Base-by-base conservation (phyloP, 148 eudicot genomes). In the Bassia scoparia region DNA sequence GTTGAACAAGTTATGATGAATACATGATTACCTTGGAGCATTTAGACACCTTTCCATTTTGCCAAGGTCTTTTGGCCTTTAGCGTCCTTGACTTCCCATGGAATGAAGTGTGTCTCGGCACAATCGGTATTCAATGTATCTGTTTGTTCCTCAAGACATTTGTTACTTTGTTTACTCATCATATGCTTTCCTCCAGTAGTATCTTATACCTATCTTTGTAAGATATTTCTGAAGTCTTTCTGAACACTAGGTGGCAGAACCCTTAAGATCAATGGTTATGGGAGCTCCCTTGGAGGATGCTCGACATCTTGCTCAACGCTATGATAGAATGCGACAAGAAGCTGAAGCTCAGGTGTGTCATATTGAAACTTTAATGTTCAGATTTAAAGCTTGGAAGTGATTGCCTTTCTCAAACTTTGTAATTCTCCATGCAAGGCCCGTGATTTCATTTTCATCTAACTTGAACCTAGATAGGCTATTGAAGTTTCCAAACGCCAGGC, bases 271-370 rank as follows among this genome's bases (percentile, higher is more conserved):
- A 63, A 94, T 91, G 98, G 98, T 94, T 69, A 82, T 94, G 91
- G 98, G 98, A 80, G 98, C 98, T 81, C 97, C 98, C 48, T 84
- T 94, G 69, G 98, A 94, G 71, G 98, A 94, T 80, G 98, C 98
- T 84, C 89, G 97, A 60, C 98, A 94, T 86, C 97, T 94, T 71
- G 96, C 96, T 79, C 98, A 94, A 75, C 89, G 98, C 68, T 94
- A 94, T 76, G 98, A 91, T 76, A 77, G 90, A 82, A 88, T 91
- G 90, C 89, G 98, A 59, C 98, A 94, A 89, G 98, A 94, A 80
- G 96, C 98, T 72, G 98, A 94, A 82, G 93, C 96, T 70, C 98
- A 94, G 98, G 98, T 94, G 79, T 72, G 60, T 34, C 77, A 37
- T 23, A 67, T 67, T 20, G 37, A 61, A 46, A 69, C n/a, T 61